A percentile compares a stretch with the other conserved stretches of the same genome.
Conservation (phyloP, 805 yeast species). For the Saccharomycodes ludwigii region DNA sequence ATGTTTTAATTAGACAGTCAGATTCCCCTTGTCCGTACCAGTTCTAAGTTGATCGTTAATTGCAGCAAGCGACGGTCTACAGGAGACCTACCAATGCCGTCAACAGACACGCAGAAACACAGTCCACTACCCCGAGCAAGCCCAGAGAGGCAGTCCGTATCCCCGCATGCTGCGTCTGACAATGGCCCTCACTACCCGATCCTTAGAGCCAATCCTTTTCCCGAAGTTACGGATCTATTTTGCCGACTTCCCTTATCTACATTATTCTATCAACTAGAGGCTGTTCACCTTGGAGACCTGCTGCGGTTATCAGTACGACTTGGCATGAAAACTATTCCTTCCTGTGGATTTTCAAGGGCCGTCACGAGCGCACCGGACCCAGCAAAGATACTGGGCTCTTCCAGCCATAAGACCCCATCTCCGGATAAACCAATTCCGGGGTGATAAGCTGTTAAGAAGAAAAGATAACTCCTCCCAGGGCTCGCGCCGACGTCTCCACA, state of each 20-base stretch:
- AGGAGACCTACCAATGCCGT: slow-evolving; percentile 19
- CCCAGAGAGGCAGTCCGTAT: slow-evolving; percentile 17
- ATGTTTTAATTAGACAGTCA: slow-evolving; percentile 34
- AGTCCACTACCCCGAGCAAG: slow-evolving; percentile 17
- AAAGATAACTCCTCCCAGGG: slow-evolving; percentile 33
- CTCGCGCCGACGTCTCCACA: slow-evolving; percentile 31
- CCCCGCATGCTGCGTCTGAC: slow-evolving; percentile 24
- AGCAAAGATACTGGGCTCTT: slow-evolving; percentile 27
- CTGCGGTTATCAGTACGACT: slow-evolving; percentile 34
- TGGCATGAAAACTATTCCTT: slow-evolving; percentile 29
- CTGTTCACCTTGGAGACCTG: slow-evolving; percentile 35
- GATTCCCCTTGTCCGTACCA: slow-evolving; percentile 27
- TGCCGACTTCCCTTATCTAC: slow-evolving; percentile 34
- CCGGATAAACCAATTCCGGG: slow-evolving; percentile 31
- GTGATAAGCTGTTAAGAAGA: slow-evolving; percentile 30
- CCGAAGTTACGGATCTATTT: slow-evolving; percentile 32
- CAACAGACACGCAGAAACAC: slow-evolving; percentile 18
- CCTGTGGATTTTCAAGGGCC: slow-evolving; percentile 31
- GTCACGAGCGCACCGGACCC: slow-evolving; percentile 30
- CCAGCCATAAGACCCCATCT: slow-evolving; percentile 29
- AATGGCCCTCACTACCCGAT: slow-evolving; percentile 28
- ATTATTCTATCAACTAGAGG: slow-evolving; percentile 33
- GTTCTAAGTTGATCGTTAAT: slow-evolving; percentile 20
- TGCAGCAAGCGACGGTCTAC: slow-evolving; percentile 20
- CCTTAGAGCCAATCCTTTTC: slow-evolving; percentile 33